phyloP scores from a whole-genome alignment of 2,329 filamentous ascomycete genomes.

The Furcasterigmium furcatum region DNA sequence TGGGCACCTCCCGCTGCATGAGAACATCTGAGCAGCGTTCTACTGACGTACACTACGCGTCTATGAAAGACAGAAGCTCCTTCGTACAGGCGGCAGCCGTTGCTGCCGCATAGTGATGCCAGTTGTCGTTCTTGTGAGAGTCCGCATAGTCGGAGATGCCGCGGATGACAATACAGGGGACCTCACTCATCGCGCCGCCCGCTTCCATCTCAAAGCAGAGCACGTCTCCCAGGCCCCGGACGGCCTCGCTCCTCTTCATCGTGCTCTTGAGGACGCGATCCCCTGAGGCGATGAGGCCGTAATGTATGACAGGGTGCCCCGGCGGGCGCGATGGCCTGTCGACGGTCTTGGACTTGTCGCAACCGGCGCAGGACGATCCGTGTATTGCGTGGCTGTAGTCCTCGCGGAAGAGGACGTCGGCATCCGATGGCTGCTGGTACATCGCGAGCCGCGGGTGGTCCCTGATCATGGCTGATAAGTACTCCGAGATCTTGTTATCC shows the following conservation, averaged over 20 bases:
- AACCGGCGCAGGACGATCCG: slow-evolving; percentile 7
- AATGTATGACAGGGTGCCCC: slow-evolving; percentile 9
- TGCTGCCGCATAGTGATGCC: slow-evolving; percentile 15
- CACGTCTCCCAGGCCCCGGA: background rate
- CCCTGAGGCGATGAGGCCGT: slow-evolving; percentile 14
- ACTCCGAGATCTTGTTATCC: background rate
- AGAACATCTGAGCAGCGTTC: no score
- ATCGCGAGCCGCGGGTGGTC: background rate
- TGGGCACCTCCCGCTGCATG: no score
- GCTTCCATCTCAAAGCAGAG: slow-evolving; percentile 18
- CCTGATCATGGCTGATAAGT: background rate
- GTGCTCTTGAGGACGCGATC: slow-evolving; percentile 9
- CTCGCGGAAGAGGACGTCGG: slow-evolving; percentile 1
- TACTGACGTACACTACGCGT: no score
- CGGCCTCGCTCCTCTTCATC: background rate
- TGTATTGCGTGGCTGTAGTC: slow-evolving; percentile 6
- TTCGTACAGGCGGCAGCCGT: slow-evolving; percentile 12
- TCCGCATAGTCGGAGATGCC: slow-evolving; percentile 18
- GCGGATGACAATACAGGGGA: slow-evolving; percentile 13
- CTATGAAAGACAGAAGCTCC: slow-evolving; percentile 3
- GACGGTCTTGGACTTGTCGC: slow-evolving; percentile 5
- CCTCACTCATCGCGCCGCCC: slow-evolving; percentile 11
- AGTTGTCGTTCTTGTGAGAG: slow-evolving; percentile 17
- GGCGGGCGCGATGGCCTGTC: slow-evolving; percentile 2
- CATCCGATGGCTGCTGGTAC: background rate